phyloP scores from a whole-genome alignment of 306 rosid genomes.

The Geum urbanum region DNA sequence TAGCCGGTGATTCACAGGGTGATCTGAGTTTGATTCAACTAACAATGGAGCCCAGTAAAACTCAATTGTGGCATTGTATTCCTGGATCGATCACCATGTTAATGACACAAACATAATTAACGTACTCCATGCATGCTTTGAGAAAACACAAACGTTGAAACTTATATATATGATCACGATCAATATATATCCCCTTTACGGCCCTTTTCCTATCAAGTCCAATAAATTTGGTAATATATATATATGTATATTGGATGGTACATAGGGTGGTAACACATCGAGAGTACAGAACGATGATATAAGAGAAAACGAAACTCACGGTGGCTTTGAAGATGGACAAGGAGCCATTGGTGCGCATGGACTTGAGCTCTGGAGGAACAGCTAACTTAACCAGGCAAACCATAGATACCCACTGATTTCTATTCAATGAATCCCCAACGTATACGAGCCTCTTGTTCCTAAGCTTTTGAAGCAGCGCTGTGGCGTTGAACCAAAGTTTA shows the following conservation, averaged over 20 bases:
- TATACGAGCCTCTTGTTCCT: slow-evolving; percentile 81
- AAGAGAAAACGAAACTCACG: slow-evolving; percentile 34
- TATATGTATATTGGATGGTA: too few relatives aligned
- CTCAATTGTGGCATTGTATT: slow-evolving; percentile 70
- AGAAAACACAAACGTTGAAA: too few relatives aligned
- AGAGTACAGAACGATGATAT: neutral
- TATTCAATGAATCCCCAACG: slow-evolving; percentile 85
- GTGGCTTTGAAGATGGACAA: slow-evolving; percentile 57
- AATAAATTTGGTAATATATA: too few relatives aligned
- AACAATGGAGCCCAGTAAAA: slow-evolving; percentile 79
- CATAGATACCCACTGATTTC: slow-evolving; percentile 97
- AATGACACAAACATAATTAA: too few relatives aligned
- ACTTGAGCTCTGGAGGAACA: slow-evolving; percentile 38
- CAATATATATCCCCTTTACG: too few relatives aligned
- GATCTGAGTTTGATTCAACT: slow-evolving; percentile 83
- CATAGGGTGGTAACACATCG: neutral
- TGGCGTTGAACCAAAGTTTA: slow-evolving; percentile 73
- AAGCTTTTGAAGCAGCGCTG: slow-evolving; percentile 61
- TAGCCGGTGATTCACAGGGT: slow-evolving; percentile 65
- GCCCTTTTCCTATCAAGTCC: too few relatives aligned
- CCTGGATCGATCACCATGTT: slow-evolving; percentile 33
- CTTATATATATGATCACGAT: too few relatives aligned
- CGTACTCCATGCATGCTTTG: too few relatives aligned
- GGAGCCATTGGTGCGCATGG: slow-evolving; percentile 70
- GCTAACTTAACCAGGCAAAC: slow-evolving; percentile 63